A percentile compares a stretch with the other conserved stretches of the same genome.
These are phyloP conservation scores for Fusarium sp. DNA, from an alignment of 2,329 filamentous ascomycete species.

Conservation along the genomic window DNA sequence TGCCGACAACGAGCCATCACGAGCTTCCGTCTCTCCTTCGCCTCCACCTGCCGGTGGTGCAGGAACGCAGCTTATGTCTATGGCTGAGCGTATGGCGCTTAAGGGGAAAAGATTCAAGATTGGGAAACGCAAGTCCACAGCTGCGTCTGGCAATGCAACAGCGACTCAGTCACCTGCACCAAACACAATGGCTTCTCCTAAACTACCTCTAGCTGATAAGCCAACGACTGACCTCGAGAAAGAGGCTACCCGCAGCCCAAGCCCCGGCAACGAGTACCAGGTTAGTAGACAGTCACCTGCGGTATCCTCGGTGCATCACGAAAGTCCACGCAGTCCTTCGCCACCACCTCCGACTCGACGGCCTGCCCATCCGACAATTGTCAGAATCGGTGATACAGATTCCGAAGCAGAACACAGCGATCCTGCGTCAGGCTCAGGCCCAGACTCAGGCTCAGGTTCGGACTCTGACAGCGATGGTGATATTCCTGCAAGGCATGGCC, in stretches of 20 bases:
- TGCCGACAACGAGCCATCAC: conserved; percentile 8
- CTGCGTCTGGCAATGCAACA: conserved; percentile 9
- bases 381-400: conserved; percentile 46
- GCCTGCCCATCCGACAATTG: conserved; percentile 38
- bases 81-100: conserved; percentile 69
- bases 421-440: conserved; percentile 22
- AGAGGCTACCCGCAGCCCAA: conserved; percentile 1
- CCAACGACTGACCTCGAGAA: background rate
- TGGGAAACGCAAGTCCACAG: conserved; percentile 51
- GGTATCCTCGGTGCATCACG: conserved; percentile 14
- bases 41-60: conserved; percentile 19
- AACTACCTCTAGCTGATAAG: background rate
- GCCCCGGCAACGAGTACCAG: conserved; percentile 3
- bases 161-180: conserved; percentile 10
- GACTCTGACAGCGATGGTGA: conserved; percentile 42
- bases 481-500: conserved; percentile 43
- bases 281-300: conserved; percentile 4
- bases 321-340: conserved; percentile 35
- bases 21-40: conserved; percentile 12
- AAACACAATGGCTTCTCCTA: background rate
- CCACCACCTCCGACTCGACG: conserved; percentile 16
- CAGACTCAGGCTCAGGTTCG: background rate
- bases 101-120: conserved; percentile 68
- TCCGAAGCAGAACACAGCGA: conserved; percentile 35
- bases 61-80: conserved; percentile 61